Conservation (phyloP, 2,329 filamentous ascomycete genomes). For the Colletotrichum lentis region DNA sequence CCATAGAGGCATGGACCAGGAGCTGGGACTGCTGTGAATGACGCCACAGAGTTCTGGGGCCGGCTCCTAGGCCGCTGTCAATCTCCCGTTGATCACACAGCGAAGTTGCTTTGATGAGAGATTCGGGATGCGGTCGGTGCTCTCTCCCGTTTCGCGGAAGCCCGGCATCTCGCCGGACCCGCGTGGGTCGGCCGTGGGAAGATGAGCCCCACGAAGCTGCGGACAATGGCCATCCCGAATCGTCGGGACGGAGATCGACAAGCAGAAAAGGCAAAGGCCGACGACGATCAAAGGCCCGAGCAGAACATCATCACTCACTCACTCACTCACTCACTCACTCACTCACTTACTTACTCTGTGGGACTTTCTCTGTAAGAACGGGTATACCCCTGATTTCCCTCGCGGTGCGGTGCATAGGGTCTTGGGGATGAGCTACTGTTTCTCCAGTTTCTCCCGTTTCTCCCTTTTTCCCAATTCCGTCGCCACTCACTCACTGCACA, state of each 20-base stretch:
- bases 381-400: conserved; percentile 32
- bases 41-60: conserved; percentile 12
- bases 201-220: conserved; percentile 26
- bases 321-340: too few species aligned
- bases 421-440: conserved; percentile 11
- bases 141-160: conserved; percentile 9
- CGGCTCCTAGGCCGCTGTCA: conserved; percentile 4
- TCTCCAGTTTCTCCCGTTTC: not conserved
- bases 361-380: too few species aligned
- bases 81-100: conserved; percentile 3
- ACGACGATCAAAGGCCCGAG: conserved; percentile 2
- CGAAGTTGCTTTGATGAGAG: conserved; percentile 2
- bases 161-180: conserved; percentile 8
- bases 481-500: not conserved
- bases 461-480: not conserved
- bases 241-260: conserved; percentile 29
- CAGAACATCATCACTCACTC: too few species aligned
- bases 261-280: not conserved
- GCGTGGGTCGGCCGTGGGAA: conserved; percentile 33
- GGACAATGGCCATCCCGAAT: conserved; percentile 18
- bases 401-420: conserved; percentile 34
- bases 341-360: too few species aligned
- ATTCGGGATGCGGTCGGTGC: not conserved
- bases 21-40: not conserved
- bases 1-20: too few species aligned